Percentiles rank a stretch among this genome's conserved stretches.
Conservation (phyloP, 345 rosid species). For the Linum trigynum region DNA sequence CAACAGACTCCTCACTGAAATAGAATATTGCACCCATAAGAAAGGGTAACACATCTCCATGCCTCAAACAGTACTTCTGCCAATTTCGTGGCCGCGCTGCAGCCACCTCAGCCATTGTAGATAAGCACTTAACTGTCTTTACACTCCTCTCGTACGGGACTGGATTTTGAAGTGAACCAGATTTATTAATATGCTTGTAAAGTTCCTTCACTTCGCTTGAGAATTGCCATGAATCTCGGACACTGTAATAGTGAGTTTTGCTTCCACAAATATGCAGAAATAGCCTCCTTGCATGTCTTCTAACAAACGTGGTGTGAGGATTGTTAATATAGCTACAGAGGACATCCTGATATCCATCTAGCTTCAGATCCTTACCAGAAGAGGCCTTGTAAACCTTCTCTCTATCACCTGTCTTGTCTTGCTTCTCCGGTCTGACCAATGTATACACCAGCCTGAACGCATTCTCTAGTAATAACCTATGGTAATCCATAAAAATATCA, state of each 20-base stretch:
- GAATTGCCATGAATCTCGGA: constrained; percentile 95
- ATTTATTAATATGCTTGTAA: constrained; percentile 78
- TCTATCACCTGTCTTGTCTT: constrained; percentile 83
- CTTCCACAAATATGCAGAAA: constrained; percentile 96
- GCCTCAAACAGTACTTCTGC: constrained; percentile 94
- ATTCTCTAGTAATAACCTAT: constrained; percentile 82
- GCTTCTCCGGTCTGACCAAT: constrained; percentile 96
- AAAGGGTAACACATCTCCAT: constrained; percentile 72
- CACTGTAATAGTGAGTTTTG: constrained; percentile 89
- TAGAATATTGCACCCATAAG: constrained; percentile 65
- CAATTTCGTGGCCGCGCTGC: constrained; percentile 92
- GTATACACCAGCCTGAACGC: constrained; percentile 82
- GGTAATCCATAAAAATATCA: constrained; percentile 87
- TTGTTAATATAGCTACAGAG: constrained; percentile 95
- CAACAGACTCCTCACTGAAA: constrained; percentile 88
- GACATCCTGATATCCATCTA: constrained; percentile 94
- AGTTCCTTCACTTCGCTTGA: constrained; percentile 77
- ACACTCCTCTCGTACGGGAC: constrained; percentile 87
- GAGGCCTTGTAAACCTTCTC: constrained; percentile 58
- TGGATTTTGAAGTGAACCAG: constrained; percentile 79
- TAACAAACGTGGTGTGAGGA: constrained; percentile 83
- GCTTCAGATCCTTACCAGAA: constrained; percentile 72
- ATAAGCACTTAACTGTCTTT: constrained; percentile 82
- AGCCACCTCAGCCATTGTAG: constrained; percentile 91
- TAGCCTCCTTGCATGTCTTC: constrained; percentile 96